A percentile compares a stretch with the other conserved stretches of the same genome.
phyloP scores from a whole-genome alignment of 805 yeast genomes.

The Saturnispora kantuleensis region DNA sequence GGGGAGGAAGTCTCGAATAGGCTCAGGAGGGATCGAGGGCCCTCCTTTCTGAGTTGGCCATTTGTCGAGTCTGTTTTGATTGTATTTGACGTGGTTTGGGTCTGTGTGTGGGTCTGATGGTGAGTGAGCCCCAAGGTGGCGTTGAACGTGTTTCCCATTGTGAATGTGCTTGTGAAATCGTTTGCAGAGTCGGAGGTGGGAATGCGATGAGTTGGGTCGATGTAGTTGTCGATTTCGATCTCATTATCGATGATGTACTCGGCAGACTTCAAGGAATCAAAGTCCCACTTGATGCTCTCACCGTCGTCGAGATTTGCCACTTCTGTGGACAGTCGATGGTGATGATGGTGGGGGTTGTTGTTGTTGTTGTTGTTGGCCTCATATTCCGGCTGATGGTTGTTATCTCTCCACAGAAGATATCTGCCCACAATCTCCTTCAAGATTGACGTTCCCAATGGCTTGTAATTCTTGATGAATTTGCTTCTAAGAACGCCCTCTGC shows the following conservation, averaged over 20 bases:
- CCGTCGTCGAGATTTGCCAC: conserved; percentile 19
- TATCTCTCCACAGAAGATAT: conserved; percentile 70
- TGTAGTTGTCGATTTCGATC: conserved; percentile 25
- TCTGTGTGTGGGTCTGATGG: conserved; percentile 12
- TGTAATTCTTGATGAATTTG: conserved; percentile 58
- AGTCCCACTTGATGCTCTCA: conserved; percentile 68
- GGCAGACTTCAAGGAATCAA: conserved; percentile 66
- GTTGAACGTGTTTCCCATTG: conserved; percentile 15
- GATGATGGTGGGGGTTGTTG: too few species aligned
- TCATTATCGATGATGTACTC: conserved; percentile 70
- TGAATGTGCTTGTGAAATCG: conserved; percentile 12
- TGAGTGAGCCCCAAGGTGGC: conserved; percentile 11
- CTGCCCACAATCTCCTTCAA: conserved; percentile 68
- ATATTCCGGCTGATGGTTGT: conserved; percentile 42
- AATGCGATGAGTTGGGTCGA: background rate
- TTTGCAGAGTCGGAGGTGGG: conserved; percentile 7
- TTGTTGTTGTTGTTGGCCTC: conserved; percentile 16
- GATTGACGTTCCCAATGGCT: conserved; percentile 45
- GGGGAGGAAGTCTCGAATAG: background rate
- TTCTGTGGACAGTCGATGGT: conserved; percentile 20
- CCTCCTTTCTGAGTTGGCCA: conserved; percentile 29
- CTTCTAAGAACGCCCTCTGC: conserved; percentile 79
- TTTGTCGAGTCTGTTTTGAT: conserved; percentile 1
- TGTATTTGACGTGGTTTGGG: conserved; percentile 3
- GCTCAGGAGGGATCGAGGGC: conserved; percentile 64